phyloP scores from a whole-genome alignment of 2,329 filamentous ascomycete genomes.

The Talaromyces sp. region DNA sequence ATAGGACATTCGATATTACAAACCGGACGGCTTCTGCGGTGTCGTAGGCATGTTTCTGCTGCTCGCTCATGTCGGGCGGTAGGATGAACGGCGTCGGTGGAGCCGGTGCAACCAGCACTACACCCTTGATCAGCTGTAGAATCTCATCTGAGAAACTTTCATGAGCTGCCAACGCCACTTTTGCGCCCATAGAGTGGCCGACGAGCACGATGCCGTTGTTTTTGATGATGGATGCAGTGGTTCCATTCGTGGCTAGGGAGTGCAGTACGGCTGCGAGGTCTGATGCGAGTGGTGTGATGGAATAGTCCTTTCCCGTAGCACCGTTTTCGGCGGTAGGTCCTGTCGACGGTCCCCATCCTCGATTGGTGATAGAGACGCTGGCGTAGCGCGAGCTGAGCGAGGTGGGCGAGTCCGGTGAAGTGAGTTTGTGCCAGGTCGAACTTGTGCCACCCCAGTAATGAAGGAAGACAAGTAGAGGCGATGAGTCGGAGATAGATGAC shows the following conservation, averaged over 20 bases:
- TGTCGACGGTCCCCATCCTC: conserved; percentile 38
- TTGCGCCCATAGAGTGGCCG: conserved; percentile 43
- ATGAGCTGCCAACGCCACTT: conserved; percentile 31
- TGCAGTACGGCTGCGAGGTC: conserved; percentile 21
- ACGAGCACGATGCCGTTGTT: conserved; percentile 30
- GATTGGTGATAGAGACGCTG: conserved; percentile 33
- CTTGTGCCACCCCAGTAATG: conserved; percentile 42
- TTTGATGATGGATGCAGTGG: conserved; percentile 24
- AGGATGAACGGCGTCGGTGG: conserved; percentile 33
- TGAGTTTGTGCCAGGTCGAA: conserved; percentile 31
- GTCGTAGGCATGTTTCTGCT: conserved; percentile 35
- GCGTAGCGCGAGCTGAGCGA: conserved; percentile 22
- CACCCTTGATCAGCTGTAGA: conserved; percentile 24
- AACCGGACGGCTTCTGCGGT: conserved; percentile 29
- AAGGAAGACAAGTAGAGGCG: conserved; percentile 31
- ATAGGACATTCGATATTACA: conserved; percentile 34
- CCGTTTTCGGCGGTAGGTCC: conserved; percentile 23
- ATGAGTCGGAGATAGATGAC: background rate
- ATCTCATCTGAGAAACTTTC: conserved; percentile 4
- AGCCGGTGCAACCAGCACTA: conserved; percentile 35
- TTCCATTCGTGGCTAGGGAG: conserved; percentile 18
- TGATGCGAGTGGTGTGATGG: conserved; percentile 21
- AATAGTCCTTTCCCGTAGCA: conserved; percentile 25
- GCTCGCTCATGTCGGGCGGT: conserved; percentile 31
- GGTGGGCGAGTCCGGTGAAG: conserved; percentile 20